Percentiles rank a stretch among this genome's conserved stretches.
phyloP scores from a whole-genome alignment of 148 eudicot genomes.

The Vaccinium myrtillus region DNA sequence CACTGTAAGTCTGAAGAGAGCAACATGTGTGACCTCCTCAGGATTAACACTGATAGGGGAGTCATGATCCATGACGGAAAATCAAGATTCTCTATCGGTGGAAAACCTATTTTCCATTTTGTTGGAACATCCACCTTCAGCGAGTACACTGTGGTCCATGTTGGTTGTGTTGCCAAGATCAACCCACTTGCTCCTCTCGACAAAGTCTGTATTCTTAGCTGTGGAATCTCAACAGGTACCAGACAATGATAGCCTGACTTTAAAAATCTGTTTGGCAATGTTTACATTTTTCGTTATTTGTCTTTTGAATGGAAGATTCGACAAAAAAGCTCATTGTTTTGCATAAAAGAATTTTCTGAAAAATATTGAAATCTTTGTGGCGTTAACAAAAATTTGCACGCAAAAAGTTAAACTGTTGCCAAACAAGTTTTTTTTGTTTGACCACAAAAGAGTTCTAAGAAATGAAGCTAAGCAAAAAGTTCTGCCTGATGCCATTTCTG shows the following conservation, averaged over 20 bases:
- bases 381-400: too few relatives aligned
- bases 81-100: constrained; percentile 34
- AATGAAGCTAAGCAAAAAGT: neutral
- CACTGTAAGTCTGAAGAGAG: constrained; percentile 41
- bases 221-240: constrained; percentile 43
- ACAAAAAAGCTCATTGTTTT: too few relatives aligned
- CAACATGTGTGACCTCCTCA: constrained; percentile 34
- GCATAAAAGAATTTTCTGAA: too few relatives aligned
- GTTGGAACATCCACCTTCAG: constrained; percentile 41
- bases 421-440: too few relatives aligned
- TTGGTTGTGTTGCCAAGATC: constrained; percentile 31
- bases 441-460: too few relatives aligned
- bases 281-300: too few relatives aligned
- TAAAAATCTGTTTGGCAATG: neutral
- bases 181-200: constrained; percentile 33
- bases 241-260: neutral
- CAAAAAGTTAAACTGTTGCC: too few relatives aligned
- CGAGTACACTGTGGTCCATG: constrained; percentile 37
- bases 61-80: constrained; percentile 39
- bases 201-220: constrained; percentile 38
- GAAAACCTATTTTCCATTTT: constrained; percentile 38
- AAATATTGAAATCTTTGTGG: too few relatives aligned
- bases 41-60: constrained; percentile 28
- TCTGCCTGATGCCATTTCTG: neutral
- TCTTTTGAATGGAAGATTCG: too few relatives aligned